phyloP scores from a whole-genome alignment of 495 filamentous ascomycete species.

The Hypoxylon fragiforme region DNA sequence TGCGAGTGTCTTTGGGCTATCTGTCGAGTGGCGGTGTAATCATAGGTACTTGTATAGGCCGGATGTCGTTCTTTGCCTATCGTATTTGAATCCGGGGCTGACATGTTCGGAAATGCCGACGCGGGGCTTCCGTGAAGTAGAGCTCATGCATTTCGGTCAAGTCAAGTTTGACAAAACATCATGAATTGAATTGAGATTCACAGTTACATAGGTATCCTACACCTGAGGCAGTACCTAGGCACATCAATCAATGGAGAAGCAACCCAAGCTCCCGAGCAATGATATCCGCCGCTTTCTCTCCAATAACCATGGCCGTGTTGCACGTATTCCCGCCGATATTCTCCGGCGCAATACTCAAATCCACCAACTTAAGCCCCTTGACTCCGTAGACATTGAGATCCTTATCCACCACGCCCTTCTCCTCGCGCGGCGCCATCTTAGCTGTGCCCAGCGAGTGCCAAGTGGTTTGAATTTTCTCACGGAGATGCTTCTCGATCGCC shows the following conservation, averaged over 20 bases:
- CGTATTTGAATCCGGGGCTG: too few species aligned
- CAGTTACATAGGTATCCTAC: too few species aligned
- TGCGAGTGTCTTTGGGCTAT: too few species aligned
- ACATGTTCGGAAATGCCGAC: too few species aligned
- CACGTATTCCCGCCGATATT: constrained; percentile 66
- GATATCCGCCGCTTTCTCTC: constrained; percentile 64
- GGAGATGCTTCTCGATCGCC: constrained; percentile 50
- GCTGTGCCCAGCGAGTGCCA: constrained; percentile 59
- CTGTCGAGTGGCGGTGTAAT: too few species aligned
- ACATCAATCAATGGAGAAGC: neutral
- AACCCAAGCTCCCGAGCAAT: constrained; percentile 54
- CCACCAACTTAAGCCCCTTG: constrained; percentile 50
- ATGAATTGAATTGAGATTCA: too few species aligned
- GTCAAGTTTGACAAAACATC: too few species aligned
- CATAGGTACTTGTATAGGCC: too few species aligned
- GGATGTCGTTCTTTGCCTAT: too few species aligned
- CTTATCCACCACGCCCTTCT: constrained; percentile 56
- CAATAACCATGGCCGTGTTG: constrained; percentile 61
- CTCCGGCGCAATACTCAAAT: constrained; percentile 55
- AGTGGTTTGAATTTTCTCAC: constrained; percentile 50
- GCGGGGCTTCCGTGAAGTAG: too few species aligned
- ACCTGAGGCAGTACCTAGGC: too few species aligned
- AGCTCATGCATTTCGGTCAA: too few species aligned
- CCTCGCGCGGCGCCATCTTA: constrained; percentile 48
- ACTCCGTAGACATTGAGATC: constrained; percentile 55